A percentile compares a stretch with the other conserved stretches of the same genome.
phyloP scores from a whole-genome alignment of 2,329 filamentous ascomycete species.

The Amauroascus verrucosus region DNA sequence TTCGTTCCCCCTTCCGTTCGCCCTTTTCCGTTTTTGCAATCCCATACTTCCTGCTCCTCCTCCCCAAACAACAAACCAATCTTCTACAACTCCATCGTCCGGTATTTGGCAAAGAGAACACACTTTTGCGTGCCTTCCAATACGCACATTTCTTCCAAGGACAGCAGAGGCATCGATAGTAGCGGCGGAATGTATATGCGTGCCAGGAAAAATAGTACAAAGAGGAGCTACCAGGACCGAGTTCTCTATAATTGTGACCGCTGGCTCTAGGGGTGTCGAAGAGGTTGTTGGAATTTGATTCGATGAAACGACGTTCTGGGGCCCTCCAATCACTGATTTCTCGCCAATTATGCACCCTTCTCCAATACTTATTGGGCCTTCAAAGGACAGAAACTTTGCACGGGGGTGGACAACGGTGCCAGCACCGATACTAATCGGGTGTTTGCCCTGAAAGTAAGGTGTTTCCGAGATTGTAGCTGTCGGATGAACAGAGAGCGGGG shows the following conservation, averaged over 20 bases:
- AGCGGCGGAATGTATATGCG: slow-evolving; percentile 31
- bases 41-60: slow-evolving; percentile 39
- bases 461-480: slow-evolving; percentile 33
- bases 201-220: slow-evolving; percentile 29
- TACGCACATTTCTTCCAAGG: slow-evolving; percentile 26
- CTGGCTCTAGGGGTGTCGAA: slow-evolving; percentile 7
- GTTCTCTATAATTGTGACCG: slow-evolving; percentile 29
- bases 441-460: slow-evolving; percentile 47
- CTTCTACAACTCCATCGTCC: slow-evolving; percentile 50
- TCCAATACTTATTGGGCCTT: slow-evolving; percentile 70
- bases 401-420: slow-evolving; percentile 81
- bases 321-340: slow-evolving; percentile 37
- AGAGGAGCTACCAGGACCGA: slow-evolving; percentile 33
- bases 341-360: slow-evolving; percentile 76
- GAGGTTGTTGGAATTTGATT: neutral
- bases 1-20: slow-evolving; percentile 26
- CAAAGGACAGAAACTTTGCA: slow-evolving; percentile 63
- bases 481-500: slow-evolving; percentile 30
- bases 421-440: slow-evolving; percentile 67
- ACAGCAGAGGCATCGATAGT: slow-evolving; percentile 39
- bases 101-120: slow-evolving; percentile 53
- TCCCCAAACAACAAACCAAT: slow-evolving; percentile 61
- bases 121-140: slow-evolving; percentile 55
- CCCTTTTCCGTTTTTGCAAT: slow-evolving; percentile 27
- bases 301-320: slow-evolving; percentile 25